phyloP scores from a whole-genome alignment of 768 basidiomycete genomes.

The Thelephora ganbajun region DNA sequence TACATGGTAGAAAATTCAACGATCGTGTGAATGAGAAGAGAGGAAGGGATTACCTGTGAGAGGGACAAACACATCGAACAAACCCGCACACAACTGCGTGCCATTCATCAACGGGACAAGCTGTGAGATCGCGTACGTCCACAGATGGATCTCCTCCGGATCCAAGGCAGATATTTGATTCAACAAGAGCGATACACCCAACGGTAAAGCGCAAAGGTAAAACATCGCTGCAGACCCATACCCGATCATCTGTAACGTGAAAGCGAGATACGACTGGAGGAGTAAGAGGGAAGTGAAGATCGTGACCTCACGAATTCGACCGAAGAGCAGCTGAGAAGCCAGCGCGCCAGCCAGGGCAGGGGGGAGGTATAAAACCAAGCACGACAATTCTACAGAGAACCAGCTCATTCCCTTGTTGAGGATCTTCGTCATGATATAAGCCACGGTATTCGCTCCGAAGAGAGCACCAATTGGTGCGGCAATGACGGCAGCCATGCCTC shows the following conservation, averaged over 20 bases:
- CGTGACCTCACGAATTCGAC: slow-evolving; percentile 42
- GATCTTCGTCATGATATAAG: slow-evolving; percentile 47
- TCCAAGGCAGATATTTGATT: slow-evolving; percentile 29
- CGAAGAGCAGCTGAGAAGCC: slow-evolving; percentile 42
- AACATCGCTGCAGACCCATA: slow-evolving; percentile 71
- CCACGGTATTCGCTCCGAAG: slow-evolving; percentile 54
- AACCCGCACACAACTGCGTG: slow-evolving; percentile 39
- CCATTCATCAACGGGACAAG: slow-evolving; percentile 41
- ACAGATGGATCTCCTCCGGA: slow-evolving; percentile 31
- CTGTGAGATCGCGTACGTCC: slow-evolving; percentile 52
- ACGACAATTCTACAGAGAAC: slow-evolving; percentile 60
- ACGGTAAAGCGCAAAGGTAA: slow-evolving; percentile 44
- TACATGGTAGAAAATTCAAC: slow-evolving; percentile 31
- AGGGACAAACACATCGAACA: slow-evolving; percentile 80
- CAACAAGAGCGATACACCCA: slow-evolving; percentile 41
- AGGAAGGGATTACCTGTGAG: slow-evolving; percentile 23
- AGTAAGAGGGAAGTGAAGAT: slow-evolving; percentile 49
- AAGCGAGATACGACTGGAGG: slow-evolving; percentile 39
- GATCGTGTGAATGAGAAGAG: not conserved
- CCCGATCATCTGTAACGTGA: slow-evolving; percentile 45
- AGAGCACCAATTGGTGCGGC: slow-evolving; percentile 42
- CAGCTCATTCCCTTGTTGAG: slow-evolving; percentile 70
- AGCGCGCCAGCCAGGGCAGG: slow-evolving; percentile 57
- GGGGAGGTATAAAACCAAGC: slow-evolving; percentile 61
- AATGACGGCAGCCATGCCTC: slow-evolving; percentile 35